Percentiles rank a stretch among this genome's conserved stretches.
These are phyloP conservation scores for Agaricus blazei DNA, from an alignment of 768 basidiomycete genomes.

Conservation along the genomic window DNA sequence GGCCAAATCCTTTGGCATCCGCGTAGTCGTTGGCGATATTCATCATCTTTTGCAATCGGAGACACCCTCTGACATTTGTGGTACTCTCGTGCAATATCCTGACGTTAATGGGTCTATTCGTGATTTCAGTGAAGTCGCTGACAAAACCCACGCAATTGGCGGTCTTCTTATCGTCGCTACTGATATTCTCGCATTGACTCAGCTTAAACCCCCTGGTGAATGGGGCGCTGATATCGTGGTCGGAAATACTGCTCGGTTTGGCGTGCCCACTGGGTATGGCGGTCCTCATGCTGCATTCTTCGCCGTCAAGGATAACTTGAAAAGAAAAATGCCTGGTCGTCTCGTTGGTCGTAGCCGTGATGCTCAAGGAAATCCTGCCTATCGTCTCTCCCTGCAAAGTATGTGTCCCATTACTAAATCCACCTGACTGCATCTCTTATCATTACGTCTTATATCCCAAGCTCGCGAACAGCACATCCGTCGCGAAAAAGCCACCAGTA, in stretches of 20 bases:
- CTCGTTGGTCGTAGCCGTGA: slow-evolving; percentile 90
- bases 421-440: neutral
- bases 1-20: slow-evolving; percentile 91
- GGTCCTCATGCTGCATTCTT: slow-evolving; percentile 99
- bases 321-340: slow-evolving; percentile 98
- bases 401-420: slow-evolving; percentile 23
- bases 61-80: slow-evolving; percentile 62
- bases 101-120: slow-evolving; percentile 81
- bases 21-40: slow-evolving; percentile 65
- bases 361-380: slow-evolving; percentile 78
- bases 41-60: slow-evolving; percentile 46
- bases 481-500: slow-evolving; percentile 96
- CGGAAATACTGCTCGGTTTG: slow-evolving; percentile 94
- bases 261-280: slow-evolving; percentile 95
- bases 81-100: slow-evolving; percentile 91
- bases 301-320: slow-evolving; percentile 85
- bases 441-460: slow-evolving; percentile 22
- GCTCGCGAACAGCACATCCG: slow-evolving; percentile 97
- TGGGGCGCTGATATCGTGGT: slow-evolving; percentile 97
- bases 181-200: slow-evolving; percentile 87
- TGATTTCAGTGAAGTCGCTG: slow-evolving; percentile 64
- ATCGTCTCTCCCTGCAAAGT: slow-evolving; percentile 94
- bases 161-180: slow-evolving; percentile 87
- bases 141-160: slow-evolving; percentile 64
- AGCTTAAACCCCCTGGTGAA: slow-evolving; percentile 94